These are phyloP conservation scores for Kondoa malvinella DNA, from an alignment of 768 basidiomycete genomes.

Conservation along the genomic window DNA sequence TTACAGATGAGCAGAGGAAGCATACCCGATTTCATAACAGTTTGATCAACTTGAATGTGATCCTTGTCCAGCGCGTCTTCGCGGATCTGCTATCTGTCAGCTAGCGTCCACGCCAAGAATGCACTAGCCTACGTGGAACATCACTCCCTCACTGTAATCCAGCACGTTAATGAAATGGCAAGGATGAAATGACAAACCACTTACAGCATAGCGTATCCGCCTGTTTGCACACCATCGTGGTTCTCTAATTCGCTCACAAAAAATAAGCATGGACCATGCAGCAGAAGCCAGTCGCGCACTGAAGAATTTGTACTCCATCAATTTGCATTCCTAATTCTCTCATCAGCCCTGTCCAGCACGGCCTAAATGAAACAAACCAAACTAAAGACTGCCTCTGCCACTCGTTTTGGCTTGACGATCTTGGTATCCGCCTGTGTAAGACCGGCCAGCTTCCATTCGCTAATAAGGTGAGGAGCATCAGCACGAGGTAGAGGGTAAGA, in stretches of 20 bases:
- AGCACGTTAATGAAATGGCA: background rate
- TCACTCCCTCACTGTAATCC: background rate
- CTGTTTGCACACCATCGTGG: background rate
- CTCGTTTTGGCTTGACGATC: conserved; percentile 31
- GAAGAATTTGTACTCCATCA: background rate
- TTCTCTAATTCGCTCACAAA: background rate
- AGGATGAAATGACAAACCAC: background rate
- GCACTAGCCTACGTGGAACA: background rate
- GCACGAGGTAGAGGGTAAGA: conserved; percentile 19
- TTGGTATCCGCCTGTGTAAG: conserved; percentile 24
- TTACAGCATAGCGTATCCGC: background rate
- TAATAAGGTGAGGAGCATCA: background rate
- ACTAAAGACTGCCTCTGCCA: conserved; percentile 33
- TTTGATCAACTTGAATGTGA: background rate
- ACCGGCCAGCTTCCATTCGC: conserved; percentile 31
- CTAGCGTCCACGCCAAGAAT: background rate
- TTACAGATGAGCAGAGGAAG: background rate
- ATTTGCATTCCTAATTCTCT: conserved; percentile 13
- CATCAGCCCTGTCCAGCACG: conserved; percentile 16
- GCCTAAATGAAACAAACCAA: conserved; percentile 30
- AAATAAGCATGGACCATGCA: background rate
- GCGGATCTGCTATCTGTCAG: background rate
- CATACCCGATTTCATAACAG: background rate
- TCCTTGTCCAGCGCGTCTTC: background rate
- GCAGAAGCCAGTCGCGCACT: background rate